Evolutionary conservation across 352 stramenopile species (phyloP).

Genomic region (Pythium aristosporum): DNA sequence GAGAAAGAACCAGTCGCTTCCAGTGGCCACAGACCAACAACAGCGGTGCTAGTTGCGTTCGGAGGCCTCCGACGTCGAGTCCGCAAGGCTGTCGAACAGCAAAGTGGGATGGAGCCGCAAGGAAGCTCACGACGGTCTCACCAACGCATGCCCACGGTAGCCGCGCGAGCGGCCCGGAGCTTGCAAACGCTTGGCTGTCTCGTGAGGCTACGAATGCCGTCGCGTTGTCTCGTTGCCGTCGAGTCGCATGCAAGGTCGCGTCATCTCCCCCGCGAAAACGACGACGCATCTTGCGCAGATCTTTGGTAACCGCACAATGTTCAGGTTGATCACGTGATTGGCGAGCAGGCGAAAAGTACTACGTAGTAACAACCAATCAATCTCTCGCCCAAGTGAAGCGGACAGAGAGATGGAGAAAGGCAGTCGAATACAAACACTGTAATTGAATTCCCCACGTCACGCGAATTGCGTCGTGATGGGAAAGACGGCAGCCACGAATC

Average conservation of each 20-base stretch:
- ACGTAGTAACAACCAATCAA: no score
- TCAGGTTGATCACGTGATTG: not conserved
- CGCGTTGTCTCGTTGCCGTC: not conserved
- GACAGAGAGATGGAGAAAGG: no score
- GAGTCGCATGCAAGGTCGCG: not conserved
- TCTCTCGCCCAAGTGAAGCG: no score
- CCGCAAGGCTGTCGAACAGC: not conserved
- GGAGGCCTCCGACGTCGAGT: not conserved
- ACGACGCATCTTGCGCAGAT: not conserved
- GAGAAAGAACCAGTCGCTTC: not conserved
- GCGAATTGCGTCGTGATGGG: no score
- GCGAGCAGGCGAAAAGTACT: no score
- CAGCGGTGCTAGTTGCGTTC: not conserved
- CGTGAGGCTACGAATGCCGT: not conserved
- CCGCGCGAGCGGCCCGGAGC: not conserved
- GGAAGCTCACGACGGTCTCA: conserved; percentile 3
- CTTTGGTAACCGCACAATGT: no score
- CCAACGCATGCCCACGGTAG: not conserved
- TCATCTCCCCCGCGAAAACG: not conserved
- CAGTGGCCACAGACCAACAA: not conserved
- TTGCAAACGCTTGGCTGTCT: not conserved
- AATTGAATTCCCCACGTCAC: no score
- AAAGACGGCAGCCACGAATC: no score
- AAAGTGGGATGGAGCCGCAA: not conserved
- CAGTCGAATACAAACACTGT: no score